Evolutionary conservation across 176 grass and related monocot genomes (phyloP), one percentile per base, ranked within the genome.

Genomic region (Oryza glumipatula): DNA sequence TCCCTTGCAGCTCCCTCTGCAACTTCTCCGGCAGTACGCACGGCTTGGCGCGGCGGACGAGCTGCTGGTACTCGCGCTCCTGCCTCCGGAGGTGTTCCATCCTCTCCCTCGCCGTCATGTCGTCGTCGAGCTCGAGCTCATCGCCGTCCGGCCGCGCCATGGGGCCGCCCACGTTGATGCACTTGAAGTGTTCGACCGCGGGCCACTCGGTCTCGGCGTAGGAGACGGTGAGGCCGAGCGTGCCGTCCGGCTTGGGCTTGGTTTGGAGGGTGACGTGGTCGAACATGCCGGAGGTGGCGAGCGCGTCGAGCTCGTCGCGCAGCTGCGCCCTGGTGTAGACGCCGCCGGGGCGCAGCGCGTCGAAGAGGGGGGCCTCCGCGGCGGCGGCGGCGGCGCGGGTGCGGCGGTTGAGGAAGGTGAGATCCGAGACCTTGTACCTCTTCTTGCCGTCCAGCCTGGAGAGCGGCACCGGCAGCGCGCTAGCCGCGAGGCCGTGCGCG

Each of bases 41-140:
- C 0, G 83, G 77, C 69, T 90, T 91, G 9, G 96, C 83, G 6
- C 83, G 80, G 11, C 87, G 81, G 17, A 95, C 91, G 56, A 93
- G 88, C 70, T 80, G 83, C 89, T 79, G 91, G 68, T 99, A 99
- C 68, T 99, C 91, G 8, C 91, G 94, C 49, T 99, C 96, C 85
- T 96, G 93, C 72, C 76, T 91, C 35, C 93, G 80, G 51, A 91
- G 92, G 86, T 95, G 94, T 47, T 92, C 82, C 83, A 98, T 86
- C 83, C 95, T 98, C 87, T 95, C 96, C 82, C 91, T 88, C 79
- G 95, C 96, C 0, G 93, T 98, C 96, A 98, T 94, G 80, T 98
- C 96, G 15, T 95, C 96, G 49, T 44, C 43, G 43, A 11, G 41
- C 41, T 43, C 41, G 41, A 43, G 43, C 43, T 44, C 9, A 10